phyloP scores from a whole-genome alignment of 257 asterid species.

The Scutellaria minor region DNA sequence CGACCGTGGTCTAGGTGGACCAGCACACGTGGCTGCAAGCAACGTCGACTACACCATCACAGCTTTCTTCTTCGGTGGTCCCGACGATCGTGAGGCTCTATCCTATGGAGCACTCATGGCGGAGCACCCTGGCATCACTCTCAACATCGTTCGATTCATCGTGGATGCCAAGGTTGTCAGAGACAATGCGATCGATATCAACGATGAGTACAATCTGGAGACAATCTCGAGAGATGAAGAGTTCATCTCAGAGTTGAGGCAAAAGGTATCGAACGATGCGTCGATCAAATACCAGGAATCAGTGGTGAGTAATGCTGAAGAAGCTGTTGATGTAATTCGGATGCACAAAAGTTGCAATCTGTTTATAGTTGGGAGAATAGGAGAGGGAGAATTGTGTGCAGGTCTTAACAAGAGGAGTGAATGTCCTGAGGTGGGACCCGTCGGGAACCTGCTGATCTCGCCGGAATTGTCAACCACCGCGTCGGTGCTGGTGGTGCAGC shows the following conservation, averaged over 20 bases:
- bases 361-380: slow-evolving; percentile 54
- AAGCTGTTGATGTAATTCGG: slow-evolving; percentile 36
- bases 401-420: slow-evolving; percentile 43
- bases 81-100: slow-evolving; percentile 62
- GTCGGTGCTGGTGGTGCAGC: slow-evolving; percentile 70
- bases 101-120: slow-evolving; percentile 62
- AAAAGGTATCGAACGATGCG: slow-evolving; percentile 24
- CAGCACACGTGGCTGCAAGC: slow-evolving; percentile 56
- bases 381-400: slow-evolving; percentile 49
- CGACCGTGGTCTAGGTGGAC: slow-evolving; percentile 63
- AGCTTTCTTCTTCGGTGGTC: slow-evolving; percentile 60
- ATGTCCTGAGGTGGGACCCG: slow-evolving; percentile 60
- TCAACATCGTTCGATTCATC: slow-evolving; percentile 47
- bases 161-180: slow-evolving; percentile 42
- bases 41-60: slow-evolving; percentile 48
- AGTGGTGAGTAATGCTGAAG: slow-evolving; percentile 35
- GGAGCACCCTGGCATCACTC: slow-evolving; percentile 56
- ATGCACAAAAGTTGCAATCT: slow-evolving; percentile 45
- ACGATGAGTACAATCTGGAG: slow-evolving; percentile 8
- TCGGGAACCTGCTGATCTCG: slow-evolving; percentile 53
- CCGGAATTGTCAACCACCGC: slow-evolving; percentile 47
- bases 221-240: slow-evolving; percentile 39
- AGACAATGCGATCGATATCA: slow-evolving; percentile 31
- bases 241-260: slow-evolving; percentile 39
- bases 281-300: slow-evolving; percentile 46